Percentiles rank a stretch among this genome's conserved stretches.
Conservation (phyloP, 1,284 basidiomycete genomes). For the Ganoderma lingzhi region DNA sequence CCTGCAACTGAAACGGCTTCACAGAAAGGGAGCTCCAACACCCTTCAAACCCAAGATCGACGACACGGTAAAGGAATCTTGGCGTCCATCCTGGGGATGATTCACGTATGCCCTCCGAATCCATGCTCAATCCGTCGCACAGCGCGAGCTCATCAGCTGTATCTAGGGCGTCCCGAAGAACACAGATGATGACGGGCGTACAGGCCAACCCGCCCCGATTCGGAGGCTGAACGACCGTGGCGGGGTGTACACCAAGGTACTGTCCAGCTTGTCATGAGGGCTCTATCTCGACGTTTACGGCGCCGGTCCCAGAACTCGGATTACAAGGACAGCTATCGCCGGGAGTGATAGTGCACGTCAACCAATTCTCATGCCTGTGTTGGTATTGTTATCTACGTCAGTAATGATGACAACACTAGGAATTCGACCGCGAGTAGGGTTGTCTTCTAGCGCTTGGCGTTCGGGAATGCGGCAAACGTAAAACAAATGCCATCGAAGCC, state of each 20-base stretch:
- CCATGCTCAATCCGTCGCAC: no score
- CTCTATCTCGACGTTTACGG: not conserved
- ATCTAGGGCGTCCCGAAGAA: slow-evolving; percentile 16
- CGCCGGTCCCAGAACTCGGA: slow-evolving; percentile 25
- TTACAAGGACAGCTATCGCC: slow-evolving; percentile 28
- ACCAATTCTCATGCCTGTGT: not conserved
- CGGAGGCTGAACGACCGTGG: slow-evolving; percentile 28
- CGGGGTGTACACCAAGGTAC: slow-evolving; percentile 30
- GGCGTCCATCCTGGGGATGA: slow-evolving; percentile 14
- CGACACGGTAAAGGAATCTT: slow-evolving; percentile 13
- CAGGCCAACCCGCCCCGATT: slow-evolving; percentile 22
- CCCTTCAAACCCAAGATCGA: not conserved
- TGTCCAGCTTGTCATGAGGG: not conserved
- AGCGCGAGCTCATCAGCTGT: not conserved
- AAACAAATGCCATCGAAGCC: not conserved
- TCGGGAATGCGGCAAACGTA: no score
- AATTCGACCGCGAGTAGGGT: no score
- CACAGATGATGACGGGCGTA: slow-evolving; percentile 14
- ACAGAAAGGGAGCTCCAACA: not conserved
- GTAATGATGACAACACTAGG: no score
- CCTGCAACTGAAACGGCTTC: not conserved
- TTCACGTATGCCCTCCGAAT: slow-evolving; percentile 14
- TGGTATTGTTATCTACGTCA: no score
- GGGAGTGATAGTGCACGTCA: slow-evolving; percentile 15
- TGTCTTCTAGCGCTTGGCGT: no score